phyloP scores from a whole-genome alignment of 2,329 filamentous ascomycete species.

The Aureobasidium sp. region DNA sequence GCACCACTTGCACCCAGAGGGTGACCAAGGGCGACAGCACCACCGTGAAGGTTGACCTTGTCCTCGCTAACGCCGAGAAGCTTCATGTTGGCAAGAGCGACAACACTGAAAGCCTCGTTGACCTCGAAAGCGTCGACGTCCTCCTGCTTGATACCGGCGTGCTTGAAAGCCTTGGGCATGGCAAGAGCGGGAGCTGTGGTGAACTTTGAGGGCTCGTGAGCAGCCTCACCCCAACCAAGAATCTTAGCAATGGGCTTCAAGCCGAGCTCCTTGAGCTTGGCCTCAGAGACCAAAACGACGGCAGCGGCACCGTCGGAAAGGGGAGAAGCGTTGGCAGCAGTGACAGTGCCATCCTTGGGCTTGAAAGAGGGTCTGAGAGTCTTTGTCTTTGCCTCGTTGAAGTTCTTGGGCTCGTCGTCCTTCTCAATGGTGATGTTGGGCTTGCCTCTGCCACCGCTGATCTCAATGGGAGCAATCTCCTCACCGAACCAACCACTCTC shows the following conservation, averaged over 20 bases:
- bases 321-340: conserved; percentile 91
- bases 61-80: conserved; percentile 68
- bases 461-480: conserved; percentile 85
- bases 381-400: conserved; percentile 44
- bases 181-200: conserved; percentile 88
- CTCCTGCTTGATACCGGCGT: conserved; percentile 71
- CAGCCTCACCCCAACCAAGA: conserved; percentile 93
- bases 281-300: conserved; percentile 86
- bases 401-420: conserved; percentile 95
- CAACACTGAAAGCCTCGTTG: conserved; percentile 98
- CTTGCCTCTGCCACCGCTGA: conserved; percentile 85
- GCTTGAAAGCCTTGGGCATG: conserved; percentile 94
- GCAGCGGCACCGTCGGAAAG: conserved; percentile 93
- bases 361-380: conserved; percentile 66
- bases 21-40: conserved; percentile 91
- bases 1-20: conserved; percentile 90
- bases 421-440: conserved; percentile 68
- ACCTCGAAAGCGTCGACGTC: conserved; percentile 94
- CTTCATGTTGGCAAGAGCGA: conserved; percentile 95
- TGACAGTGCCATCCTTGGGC: conserved; percentile 79
- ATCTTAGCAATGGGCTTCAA: conserved; percentile 94
- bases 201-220: conserved; percentile 86
- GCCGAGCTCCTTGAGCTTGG: conserved; percentile 83
- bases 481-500: conserved; percentile 70
- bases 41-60: conserved; percentile 92